A percentile compares a stretch with the other conserved stretches of the same genome.
Evolutionary conservation across 805 yeast species (phyloP).

Genomic region (Starmerella powellii): DNA sequence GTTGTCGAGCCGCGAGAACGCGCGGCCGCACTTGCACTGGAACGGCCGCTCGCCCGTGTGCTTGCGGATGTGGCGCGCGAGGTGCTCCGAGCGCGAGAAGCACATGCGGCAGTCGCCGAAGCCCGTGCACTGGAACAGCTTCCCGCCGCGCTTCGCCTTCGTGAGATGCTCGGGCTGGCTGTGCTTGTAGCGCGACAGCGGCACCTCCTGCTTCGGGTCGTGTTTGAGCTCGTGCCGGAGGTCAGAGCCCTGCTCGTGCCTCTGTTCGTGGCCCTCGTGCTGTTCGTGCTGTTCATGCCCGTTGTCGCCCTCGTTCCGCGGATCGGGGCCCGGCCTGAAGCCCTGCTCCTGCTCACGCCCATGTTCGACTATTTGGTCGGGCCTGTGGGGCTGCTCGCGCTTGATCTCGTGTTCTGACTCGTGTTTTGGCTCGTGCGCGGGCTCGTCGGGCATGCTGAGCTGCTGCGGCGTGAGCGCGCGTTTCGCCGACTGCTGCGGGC

Average conservation of each 20-base stretch:
- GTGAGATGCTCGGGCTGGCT: conserved; percentile 18
- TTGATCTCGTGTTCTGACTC: too few relatives aligned
- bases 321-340: too few relatives aligned
- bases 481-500: too few relatives aligned
- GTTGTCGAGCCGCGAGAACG: conserved; percentile 75
- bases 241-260: not conserved
- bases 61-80: conserved; percentile 82
- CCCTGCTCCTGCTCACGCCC: too few relatives aligned
- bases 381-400: too few relatives aligned
- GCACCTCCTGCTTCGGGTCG: not conserved
- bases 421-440: too few relatives aligned
- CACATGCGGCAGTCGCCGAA: conserved; percentile 80
- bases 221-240: not conserved
- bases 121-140: conserved; percentile 71
- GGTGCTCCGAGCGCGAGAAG: conserved; percentile 81
- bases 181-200: conserved; percentile 1
- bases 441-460: too few relatives aligned
- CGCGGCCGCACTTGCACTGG: conserved; percentile 65
- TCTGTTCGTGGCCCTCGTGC: too few relatives aligned
- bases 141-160: conserved; percentile 25
- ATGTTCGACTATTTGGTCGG: too few relatives aligned
- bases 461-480: too few relatives aligned
- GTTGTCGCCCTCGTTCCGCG: too few relatives aligned
- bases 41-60: conserved; percentile 94
- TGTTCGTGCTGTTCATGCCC: too few relatives aligned